Evolutionary conservation across 2,329 filamentous ascomycete genomes (phyloP), one percentile per base, ranked within the genome.

Genomic region (Arthrinium puccinioides): DNA sequence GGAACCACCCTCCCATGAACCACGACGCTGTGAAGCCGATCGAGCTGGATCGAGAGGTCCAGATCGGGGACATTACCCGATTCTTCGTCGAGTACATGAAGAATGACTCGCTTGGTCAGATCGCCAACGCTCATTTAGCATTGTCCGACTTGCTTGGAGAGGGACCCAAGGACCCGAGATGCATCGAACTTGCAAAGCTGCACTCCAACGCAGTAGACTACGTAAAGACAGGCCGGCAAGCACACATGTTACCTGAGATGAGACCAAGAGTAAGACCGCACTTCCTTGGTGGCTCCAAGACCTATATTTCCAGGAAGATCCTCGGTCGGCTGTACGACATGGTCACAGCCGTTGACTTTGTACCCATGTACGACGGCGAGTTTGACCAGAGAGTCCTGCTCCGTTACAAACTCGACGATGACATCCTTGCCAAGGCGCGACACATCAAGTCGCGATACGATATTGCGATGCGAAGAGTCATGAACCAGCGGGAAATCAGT

Each of bases 81-180:
- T 97, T 97, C 61, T 97, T 96, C 50, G 84, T 95, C 21, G 76
- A 76, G 4, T 95, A 94, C 51, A 89, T 97, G 76, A 92, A 94
- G 63, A 89, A 94, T 46, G 86, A 97, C 52, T 76, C 76, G 10
- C 72, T 98, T 2, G 79, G 80, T 1, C 69, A 72, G 4, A 95
- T 98, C 52, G 92, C 92, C 0, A 74, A 77, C 46, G 76, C 87
- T 0, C 92, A 98, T 60, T 64, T 94, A 14, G 89, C 81, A 2
- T 77, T 76, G 50, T 82, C 87, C 0, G 92, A 98, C 53, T 57
- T 49, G 8, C 62, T 73, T 4, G 50, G 60, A 0, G 54, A 69
- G 2, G 86, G 88, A 0, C 79, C 90, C 1, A 81, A 79, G 47
- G 70, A 81, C 44, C 48, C 65, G 0, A 79, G 73, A 40, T 97